Evolutionary conservation across 148 eudicot species (phyloP), one percentile per base, ranked within the genome.

Genomic region (Linanthus parryae): DNA sequence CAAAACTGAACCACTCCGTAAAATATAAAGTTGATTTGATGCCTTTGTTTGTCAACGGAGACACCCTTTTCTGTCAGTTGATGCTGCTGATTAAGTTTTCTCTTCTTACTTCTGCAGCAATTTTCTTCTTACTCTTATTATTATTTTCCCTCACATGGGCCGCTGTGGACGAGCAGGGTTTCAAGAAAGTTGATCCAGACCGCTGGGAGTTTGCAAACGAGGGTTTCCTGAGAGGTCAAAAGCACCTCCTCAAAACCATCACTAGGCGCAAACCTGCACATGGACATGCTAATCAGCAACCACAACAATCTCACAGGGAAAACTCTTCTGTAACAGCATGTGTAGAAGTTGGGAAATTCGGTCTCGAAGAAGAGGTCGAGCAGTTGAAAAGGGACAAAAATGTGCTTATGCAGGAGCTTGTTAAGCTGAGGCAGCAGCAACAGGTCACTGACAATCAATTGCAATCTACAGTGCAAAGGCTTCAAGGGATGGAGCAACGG

Each of bases 131-230:
- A 35, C 28, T 37, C 13, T 14, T 16, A 1, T 54, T 4, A 8
- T 52, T 52, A 26, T 5, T 21, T 43, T 56, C 31, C 18, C 26
- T 8, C 13, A 17, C 47, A 16, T 22, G 21, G 44, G 33, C 5
- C 12, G 0, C 0, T 40, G 20, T 57, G 57, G 35, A 62, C 13
- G 19, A 37, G 52, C 72, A 81, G 87, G 87, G 87, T 25, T 81
- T 81, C 36, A 56, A 75, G 48, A 81, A 81, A 61, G 83, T 81
- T 48, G 83, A 81, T 65, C 80, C 83, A 31, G 83, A 81, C 48
- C 82, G 83, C 13, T 81, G 83, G 83, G 87, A 81, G 66, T 81
- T 81, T 65, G 87, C 87, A 2, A 81, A 81, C 20, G 87, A 76
- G 71, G 80, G 79, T 21, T 81, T 81, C 54, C 53, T 81, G 61